Percentiles rank a stretch among this genome's conserved stretches.
These are phyloP conservation scores for Phytophthora syringae DNA, from an alignment of 352 stramenopile species.

Conservation along the genomic window DNA sequence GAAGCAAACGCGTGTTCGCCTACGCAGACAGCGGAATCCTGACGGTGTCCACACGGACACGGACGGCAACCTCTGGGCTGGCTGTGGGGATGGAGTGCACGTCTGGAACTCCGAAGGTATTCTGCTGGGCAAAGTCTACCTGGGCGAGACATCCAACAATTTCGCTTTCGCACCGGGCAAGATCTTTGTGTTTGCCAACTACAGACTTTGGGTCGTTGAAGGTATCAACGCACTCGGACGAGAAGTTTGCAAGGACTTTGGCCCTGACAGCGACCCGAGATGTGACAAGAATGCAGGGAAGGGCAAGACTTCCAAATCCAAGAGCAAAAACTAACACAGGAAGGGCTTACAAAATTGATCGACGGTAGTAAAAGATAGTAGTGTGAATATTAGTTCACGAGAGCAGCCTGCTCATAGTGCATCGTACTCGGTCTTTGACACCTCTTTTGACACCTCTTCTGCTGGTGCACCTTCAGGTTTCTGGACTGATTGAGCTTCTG, in stretches of 20 bases:
- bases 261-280: constrained; percentile 11
- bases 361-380: too few species aligned
- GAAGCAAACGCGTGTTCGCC: constrained; percentile 12
- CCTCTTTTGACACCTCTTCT: constrained; percentile 19
- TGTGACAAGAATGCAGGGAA: neutral
- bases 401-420: constrained; percentile 9
- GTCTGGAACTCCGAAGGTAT: constrained; percentile 13
- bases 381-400: neutral
- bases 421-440: constrained; percentile 14
- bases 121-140: constrained; percentile 17
- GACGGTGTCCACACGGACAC: constrained; percentile 17
- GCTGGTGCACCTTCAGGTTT: neutral
- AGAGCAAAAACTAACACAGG: neutral
- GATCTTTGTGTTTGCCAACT: constrained; percentile 20
- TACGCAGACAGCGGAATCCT: constrained; percentile 11
- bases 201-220: constrained; percentile 14
- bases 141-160: constrained; percentile 18
- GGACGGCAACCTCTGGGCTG: constrained; percentile 17
- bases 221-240: constrained; percentile 15
- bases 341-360: too few species aligned
- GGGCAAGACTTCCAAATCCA: neutral
- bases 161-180: constrained; percentile 19
- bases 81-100: constrained; percentile 14
- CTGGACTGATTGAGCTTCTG: neutral
- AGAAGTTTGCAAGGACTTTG: constrained; percentile 23